Evolutionary conservation across 2,329 filamentous ascomycete species (phyloP).

Genomic region (Hypoxylon sp.): DNA sequence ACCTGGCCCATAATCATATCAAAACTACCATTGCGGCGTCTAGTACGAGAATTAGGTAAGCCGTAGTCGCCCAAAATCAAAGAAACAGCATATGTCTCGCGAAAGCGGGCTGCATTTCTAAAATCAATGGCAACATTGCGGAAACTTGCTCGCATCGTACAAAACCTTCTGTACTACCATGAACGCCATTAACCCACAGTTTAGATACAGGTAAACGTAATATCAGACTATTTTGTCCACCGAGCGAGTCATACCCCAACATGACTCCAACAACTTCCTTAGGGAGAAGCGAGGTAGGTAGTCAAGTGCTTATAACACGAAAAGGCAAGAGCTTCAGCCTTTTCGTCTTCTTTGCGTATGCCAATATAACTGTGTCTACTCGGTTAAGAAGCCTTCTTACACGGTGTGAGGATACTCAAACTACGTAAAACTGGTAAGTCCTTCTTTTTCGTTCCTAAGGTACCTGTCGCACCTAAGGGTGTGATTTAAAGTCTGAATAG

Average conservation of each 20-base stretch:
- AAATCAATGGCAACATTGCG: not conserved
- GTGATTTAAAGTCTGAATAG: no score
- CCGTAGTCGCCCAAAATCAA: not conserved
- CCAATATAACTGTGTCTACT: no score
- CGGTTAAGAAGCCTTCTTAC: no score
- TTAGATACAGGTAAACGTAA: not conserved
- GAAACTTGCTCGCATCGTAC: not conserved
- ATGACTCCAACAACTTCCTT: not conserved
- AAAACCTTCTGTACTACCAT: not conserved
- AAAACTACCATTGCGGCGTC: not conserved
- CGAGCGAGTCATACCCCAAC: not conserved
- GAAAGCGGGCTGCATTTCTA: not conserved
- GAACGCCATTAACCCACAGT: not conserved
- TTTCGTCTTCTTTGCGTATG: no score
- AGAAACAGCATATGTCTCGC: not conserved
- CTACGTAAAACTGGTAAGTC: no score
- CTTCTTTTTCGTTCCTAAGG: no score
- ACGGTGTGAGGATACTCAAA: no score
- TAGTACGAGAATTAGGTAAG: not conserved
- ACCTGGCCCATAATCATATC: not conserved
- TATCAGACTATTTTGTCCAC: not conserved
- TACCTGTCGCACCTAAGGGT: no score
- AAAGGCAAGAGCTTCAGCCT: not conserved
- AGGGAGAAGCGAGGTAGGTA: no score
- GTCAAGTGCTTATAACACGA: not conserved